Evolutionary conservation across 1,139 yeast genomes (phyloP), one percentile per base, ranked within the genome.

Genomic region (Scheffersomyces illinoinensis): DNA sequence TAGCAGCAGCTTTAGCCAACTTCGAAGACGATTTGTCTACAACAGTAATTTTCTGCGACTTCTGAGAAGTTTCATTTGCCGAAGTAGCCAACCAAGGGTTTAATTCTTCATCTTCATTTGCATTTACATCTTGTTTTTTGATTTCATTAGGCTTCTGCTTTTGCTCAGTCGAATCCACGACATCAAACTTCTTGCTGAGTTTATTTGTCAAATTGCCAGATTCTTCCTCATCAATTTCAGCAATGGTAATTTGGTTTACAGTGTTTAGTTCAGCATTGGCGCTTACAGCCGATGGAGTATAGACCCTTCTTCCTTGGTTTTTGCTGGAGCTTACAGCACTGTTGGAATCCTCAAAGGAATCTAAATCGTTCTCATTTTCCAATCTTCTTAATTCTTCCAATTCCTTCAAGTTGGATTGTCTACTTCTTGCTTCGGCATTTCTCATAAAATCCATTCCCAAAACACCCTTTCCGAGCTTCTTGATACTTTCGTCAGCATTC

Each of bases 371-470:
- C 23, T 83, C 86, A 50, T 75, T 72, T 60, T 76, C 79, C 60
- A 83, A 62, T 56, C 75, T 78, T 63, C 83, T 81, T 60, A 92
- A 71, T 54, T 77, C 76, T 58, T 81, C 85, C 54, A 88, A 71
- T 51, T 84, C 83, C 62, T 81, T 79, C 58, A 80, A 74, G 70
- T 90, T 90, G 53, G 81, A 84, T 60, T 81, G 80, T 59, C 77
- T 83, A 63, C 85, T 83, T 67, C 86, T 83, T 55, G 86, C 88
- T 64, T 89, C 95, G 2, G 97, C 98, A 63, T 89, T 90, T 66
- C 84, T 88, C 97, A 93, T 93, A 72, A 95, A 95, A 65, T 93
- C 96, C 98, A 95, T 95, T 54, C 87, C 90, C 78, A 93, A 76
- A 33, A 95, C 89, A 60, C 98, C 98, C 71, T 93, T 93, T 20